Evolutionary conservation across 2,329 filamentous ascomycete species (phyloP).

Genomic region (Ophiosphaerella narmari): DNA sequence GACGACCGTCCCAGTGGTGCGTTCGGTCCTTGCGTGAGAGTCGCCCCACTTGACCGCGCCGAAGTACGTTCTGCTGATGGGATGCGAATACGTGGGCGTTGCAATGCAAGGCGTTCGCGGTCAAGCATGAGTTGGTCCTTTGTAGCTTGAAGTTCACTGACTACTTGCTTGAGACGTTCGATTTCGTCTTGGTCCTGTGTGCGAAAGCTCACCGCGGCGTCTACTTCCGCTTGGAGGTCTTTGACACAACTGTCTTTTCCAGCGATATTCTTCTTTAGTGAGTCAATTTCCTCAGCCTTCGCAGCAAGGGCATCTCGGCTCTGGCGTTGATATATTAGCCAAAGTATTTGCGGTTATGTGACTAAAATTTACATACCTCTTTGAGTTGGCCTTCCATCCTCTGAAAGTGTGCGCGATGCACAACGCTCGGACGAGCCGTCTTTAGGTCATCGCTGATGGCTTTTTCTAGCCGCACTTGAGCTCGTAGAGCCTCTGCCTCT

Average conservation of each 20-base stretch:
- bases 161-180: slow-evolving; percentile 25
- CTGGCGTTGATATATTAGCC: background rate
- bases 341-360: background rate
- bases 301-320: slow-evolving; percentile 19
- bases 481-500: slow-evolving; percentile 27
- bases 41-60: slow-evolving; percentile 39
- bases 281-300: slow-evolving; percentile 29
- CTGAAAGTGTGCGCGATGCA: slow-evolving; percentile 41
- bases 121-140: slow-evolving; percentile 40
- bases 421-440: slow-evolving; percentile 35
- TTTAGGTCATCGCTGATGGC: slow-evolving; percentile 36
- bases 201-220: slow-evolving; percentile 17
- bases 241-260: slow-evolving; percentile 27
- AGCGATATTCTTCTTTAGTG: slow-evolving; percentile 13
- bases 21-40: slow-evolving; percentile 34
- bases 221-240: slow-evolving; percentile 23
- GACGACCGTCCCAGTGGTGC: slow-evolving; percentile 15
- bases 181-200: slow-evolving; percentile 32
- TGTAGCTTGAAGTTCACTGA: slow-evolving; percentile 30
- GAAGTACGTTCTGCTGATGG: slow-evolving; percentile 28
- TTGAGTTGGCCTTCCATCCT: slow-evolving; percentile 39
- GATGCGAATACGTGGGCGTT: slow-evolving; percentile 26
- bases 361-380: slow-evolving; percentile 11
- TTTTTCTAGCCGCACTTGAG: slow-evolving; percentile 32
- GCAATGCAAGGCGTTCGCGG: slow-evolving; percentile 33